Conservation (phyloP, 2,329 filamentous ascomycete genomes). For the Colletotrichum theobromicola region DNA sequence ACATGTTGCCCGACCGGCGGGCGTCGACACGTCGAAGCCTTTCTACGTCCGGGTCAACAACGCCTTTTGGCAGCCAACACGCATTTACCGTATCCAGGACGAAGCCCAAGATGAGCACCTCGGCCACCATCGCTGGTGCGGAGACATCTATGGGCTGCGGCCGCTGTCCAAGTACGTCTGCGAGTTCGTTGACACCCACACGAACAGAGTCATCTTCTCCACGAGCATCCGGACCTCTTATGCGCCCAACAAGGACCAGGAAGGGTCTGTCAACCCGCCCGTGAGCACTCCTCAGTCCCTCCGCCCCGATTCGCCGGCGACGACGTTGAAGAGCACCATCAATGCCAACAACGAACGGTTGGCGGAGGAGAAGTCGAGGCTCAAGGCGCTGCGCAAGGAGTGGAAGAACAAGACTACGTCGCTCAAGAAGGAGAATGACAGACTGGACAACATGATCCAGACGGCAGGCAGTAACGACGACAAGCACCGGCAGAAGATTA, state of each 20-base stretch:
- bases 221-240: conserved; percentile 72
- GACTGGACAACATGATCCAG: conserved; percentile 67
- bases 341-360: conserved; percentile 74
- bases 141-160: conserved; percentile 72
- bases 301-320: conserved; percentile 77
- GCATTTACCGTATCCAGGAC: conserved; percentile 62
- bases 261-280: conserved; percentile 36
- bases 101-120: conserved; percentile 29
- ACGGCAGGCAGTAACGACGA: conserved; percentile 78
- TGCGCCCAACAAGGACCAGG: conserved; percentile 48
- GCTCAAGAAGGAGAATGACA: conserved; percentile 76
- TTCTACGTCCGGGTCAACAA: conserved; percentile 83
- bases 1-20: conserved; percentile 44
- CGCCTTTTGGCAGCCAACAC: conserved; percentile 78
- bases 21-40: conserved; percentile 72
- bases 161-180: conserved; percentile 79
- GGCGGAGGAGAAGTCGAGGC: conserved; percentile 69
- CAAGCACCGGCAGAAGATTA: conserved; percentile 75
- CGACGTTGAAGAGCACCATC: conserved; percentile 79
- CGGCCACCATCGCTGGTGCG: conserved; percentile 66
- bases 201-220: conserved; percentile 71
- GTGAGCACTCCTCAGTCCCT: conserved; percentile 61
- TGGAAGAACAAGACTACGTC: conserved; percentile 72
- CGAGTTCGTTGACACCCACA: conserved; percentile 75
- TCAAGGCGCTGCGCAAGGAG: conserved; percentile 76